phyloP scores from a whole-genome alignment of 2,329 filamentous ascomycete species.

The Talaromyces rugulosus region DNA sequence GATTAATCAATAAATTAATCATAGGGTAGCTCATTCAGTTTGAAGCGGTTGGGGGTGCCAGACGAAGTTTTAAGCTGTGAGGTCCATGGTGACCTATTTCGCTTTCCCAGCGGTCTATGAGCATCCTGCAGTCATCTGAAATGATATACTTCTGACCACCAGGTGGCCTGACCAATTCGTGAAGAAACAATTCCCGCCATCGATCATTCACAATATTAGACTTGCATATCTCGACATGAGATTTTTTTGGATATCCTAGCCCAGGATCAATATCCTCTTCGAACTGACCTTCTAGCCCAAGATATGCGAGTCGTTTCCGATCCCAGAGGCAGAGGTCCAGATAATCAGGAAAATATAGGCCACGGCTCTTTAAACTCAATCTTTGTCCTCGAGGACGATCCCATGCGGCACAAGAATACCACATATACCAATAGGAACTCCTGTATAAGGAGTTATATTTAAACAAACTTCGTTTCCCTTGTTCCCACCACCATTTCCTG shows the following conservation, averaged over 20 bases:
- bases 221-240: constrained; percentile 1
- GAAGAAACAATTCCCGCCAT: neutral
- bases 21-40: no score
- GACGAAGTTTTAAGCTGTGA: no score
- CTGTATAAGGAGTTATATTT: constrained; percentile 2
- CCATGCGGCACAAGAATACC: neutral
- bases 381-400: neutral
- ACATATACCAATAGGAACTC: neutral
- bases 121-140: neutral
- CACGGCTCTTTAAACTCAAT: neutral
- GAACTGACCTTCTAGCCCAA: neutral
- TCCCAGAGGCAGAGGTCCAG: neutral
- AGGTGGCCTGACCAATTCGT: neutral
- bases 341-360: neutral
- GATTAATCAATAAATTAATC: no score
- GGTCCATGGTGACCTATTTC: no score
- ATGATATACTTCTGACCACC: neutral
- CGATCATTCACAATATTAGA: constrained; percentile 2
- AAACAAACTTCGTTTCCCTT: neutral
- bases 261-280: neutral
- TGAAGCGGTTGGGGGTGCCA: no score
- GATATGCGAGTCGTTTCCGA: neutral
- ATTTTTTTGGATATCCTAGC: neutral
- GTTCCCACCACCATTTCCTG: neutral
- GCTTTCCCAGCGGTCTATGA: neutral